Conservation (phyloP, 78 protist species). For the Acrasis kona region DNA sequence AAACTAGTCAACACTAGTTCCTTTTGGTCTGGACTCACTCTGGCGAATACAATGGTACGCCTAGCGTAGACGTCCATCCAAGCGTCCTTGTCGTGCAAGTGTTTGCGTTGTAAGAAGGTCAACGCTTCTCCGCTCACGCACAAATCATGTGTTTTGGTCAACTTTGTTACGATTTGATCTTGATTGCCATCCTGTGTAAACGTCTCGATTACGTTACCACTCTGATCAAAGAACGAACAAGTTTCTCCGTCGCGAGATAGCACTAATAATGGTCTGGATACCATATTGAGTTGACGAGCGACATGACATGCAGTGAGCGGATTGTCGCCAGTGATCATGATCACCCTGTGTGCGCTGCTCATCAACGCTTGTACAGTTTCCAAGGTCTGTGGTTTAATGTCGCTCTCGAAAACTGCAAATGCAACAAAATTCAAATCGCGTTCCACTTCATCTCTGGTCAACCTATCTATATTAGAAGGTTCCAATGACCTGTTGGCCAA, state of each 20-base stretch:
- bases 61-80: too few species aligned
- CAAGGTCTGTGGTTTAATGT: slow-evolving; percentile 63
- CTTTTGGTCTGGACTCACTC: slow-evolving; percentile 13
- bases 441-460: slow-evolving; percentile 43
- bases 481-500: slow-evolving; percentile 31
- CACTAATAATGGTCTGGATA: background rate
- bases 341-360: slow-evolving; percentile 51
- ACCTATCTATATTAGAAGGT: background rate
- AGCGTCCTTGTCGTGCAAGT: background rate
- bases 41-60: slow-evolving; percentile 29
- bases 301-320: slow-evolving; percentile 87
- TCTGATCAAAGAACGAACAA: too few species aligned
- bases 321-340: slow-evolving; percentile 98
- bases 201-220: too few species aligned
- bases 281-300: slow-evolving; percentile 64
- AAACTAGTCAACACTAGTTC: slow-evolving; percentile 25
- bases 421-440: slow-evolving; percentile 79
- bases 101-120: background rate
- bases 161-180: background rate
- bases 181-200: too few species aligned
- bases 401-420: slow-evolving; percentile 68
- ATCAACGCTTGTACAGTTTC: slow-evolving; percentile 31
- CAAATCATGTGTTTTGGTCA: background rate
- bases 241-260: background rate
- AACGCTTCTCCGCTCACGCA: background rate